Evolutionary conservation across 78 protist genomes (phyloP).

Genomic region (Guillardia theta): DNA sequence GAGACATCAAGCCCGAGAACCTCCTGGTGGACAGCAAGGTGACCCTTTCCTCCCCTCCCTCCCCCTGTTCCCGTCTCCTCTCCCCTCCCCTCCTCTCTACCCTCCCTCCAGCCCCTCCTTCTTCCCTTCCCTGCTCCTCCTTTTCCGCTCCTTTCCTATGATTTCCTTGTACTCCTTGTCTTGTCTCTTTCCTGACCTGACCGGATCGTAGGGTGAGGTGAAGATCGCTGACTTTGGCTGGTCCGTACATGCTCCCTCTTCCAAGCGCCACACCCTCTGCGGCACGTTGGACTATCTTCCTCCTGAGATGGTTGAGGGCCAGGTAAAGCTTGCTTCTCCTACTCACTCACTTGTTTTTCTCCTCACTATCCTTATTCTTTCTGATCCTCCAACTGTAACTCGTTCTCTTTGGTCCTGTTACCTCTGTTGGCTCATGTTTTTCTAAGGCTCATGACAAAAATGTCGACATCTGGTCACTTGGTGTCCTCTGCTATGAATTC

Average conservation of each 20-base stretch:
- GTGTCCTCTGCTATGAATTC: constrained; percentile 88
- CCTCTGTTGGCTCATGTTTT: background rate
- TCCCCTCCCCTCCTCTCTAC: background rate
- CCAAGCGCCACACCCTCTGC: constrained; percentile 81
- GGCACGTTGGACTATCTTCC: constrained; percentile 96
- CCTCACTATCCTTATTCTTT: background rate
- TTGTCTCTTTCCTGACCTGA: background rate
- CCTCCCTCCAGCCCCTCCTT: background rate
- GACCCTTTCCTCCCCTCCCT: background rate
- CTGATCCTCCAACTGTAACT: background rate
- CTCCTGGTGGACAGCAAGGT: constrained; percentile 70
- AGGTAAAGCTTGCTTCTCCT: background rate
- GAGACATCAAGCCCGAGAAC: constrained; percentile 98
- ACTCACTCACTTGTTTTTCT: background rate
- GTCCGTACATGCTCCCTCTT: constrained; percentile 84
- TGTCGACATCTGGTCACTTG: constrained; percentile 91
- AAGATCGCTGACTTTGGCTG: constrained; percentile 98
- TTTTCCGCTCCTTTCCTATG: background rate
- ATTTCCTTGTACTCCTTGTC: background rate
- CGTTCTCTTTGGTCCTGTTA: background rate
- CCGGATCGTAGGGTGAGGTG: constrained; percentile 14
- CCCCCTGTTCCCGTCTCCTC: background rate
- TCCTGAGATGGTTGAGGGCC: constrained; percentile 77
- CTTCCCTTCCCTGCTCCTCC: background rate
- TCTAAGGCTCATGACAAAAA: constrained; percentile 59